Conservation (phyloP, 768 basidiomycete genomes). For the Daedaleopsis nitida region DNA sequence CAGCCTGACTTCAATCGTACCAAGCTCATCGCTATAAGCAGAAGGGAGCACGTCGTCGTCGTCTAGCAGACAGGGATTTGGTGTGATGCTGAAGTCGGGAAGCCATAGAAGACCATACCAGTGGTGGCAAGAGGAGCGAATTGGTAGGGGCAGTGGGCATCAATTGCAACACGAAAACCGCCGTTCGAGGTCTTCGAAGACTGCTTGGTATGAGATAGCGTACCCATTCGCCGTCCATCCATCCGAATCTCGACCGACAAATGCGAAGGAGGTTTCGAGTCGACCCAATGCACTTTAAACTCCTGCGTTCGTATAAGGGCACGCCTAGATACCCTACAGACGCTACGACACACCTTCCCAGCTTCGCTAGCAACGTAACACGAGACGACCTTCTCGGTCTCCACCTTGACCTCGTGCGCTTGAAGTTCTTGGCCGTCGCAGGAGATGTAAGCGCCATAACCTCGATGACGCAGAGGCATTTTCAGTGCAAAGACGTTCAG, state of each 20-base stretch:
- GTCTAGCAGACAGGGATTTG: not conserved
- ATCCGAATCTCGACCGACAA: constrained; percentile 16
- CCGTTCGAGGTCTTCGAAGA: constrained; percentile 2
- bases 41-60: constrained; percentile 13
- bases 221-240: constrained; percentile 22
- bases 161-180: constrained; percentile 4
- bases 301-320: not conserved
- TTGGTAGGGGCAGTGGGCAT: constrained; percentile 4
- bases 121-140: constrained; percentile 5
- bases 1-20: constrained; percentile 16
- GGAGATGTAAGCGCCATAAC: constrained; percentile 19
- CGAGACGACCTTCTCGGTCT: constrained; percentile 15
- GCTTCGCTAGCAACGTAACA: constrained; percentile 21
- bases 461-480: constrained; percentile 13
- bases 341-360: constrained; percentile 15
- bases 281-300: constrained; percentile 20
- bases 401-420: constrained; percentile 13
- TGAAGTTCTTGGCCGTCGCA: constrained; percentile 19
- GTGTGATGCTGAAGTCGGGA: not conserved
- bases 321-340: not conserved
- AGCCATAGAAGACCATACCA: not conserved
- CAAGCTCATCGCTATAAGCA: constrained; percentile 17
- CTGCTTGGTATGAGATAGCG: constrained; percentile 7
- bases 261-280: constrained; percentile 15
- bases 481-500: not conserved